Evolutionary conservation across 441 rosid species (phyloP).

Genomic region (Gossypium gossypioides): DNA sequence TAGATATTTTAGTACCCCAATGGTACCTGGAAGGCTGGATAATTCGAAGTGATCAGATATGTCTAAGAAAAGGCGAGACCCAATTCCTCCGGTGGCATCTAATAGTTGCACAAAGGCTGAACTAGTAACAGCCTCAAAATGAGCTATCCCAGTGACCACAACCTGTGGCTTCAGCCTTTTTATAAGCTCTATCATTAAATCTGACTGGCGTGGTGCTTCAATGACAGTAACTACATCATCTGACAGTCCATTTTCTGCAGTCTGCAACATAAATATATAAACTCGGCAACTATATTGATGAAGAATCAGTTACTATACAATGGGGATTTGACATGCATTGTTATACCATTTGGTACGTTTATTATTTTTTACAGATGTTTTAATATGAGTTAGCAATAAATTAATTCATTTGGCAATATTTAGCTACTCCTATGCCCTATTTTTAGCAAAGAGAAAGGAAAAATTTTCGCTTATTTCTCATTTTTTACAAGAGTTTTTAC

Average conservation of each 20-base stretch:
- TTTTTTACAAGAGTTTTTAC: neutral
- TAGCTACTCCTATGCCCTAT: neutral
- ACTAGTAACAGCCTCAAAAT: slow-evolving; percentile 80
- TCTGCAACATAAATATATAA: slow-evolving; percentile 27
- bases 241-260: slow-evolving; percentile 32
- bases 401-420: neutral
- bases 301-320: neutral
- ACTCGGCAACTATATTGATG: neutral
- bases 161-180: slow-evolving; percentile 84
- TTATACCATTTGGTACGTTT: neutral
- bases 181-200: slow-evolving; percentile 79
- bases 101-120: slow-evolving; percentile 80
- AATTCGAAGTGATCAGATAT: slow-evolving; percentile 92
- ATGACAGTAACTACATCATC: slow-evolving; percentile 66
- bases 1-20: slow-evolving; percentile 79
- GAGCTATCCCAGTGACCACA: slow-evolving; percentile 78
- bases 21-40: slow-evolving; percentile 87
- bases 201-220: slow-evolving; percentile 85
- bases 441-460: neutral
- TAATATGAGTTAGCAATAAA: neutral
- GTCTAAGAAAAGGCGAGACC: slow-evolving; percentile 74
- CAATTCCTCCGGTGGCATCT: slow-evolving; percentile 68
- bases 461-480: neutral
- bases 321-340: neutral
- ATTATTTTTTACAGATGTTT: neutral